A percentile compares a stretch with the other conserved stretches of the same genome.
phyloP scores from a whole-genome alignment of 768 basidiomycete genomes.

The Rubroboletus pulcherrimus region DNA sequence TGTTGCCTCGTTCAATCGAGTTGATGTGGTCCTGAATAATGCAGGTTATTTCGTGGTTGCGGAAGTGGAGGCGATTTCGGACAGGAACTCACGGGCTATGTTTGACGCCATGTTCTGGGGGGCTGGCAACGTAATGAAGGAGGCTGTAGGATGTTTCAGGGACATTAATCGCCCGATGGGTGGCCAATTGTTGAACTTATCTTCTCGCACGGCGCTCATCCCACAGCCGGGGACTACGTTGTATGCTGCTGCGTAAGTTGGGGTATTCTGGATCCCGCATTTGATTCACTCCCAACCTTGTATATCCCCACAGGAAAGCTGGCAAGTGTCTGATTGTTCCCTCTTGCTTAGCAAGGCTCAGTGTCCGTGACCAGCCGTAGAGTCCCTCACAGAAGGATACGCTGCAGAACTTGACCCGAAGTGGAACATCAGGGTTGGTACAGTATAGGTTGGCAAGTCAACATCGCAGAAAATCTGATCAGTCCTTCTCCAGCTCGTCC shows the following conservation, averaged over 20 bases:
- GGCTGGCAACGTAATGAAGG: conserved; percentile 28
- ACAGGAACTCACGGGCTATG: conserved; percentile 68
- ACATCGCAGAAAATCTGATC: neutral
- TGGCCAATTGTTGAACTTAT: conserved; percentile 33
- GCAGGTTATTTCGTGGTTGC: conserved; percentile 33
- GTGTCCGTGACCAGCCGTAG: conserved; percentile 26
- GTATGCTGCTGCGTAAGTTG: conserved; percentile 30
- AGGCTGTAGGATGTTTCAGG: conserved; percentile 35
- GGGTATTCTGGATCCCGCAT: neutral
- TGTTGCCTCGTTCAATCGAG: conserved; percentile 33
- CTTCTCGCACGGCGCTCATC: conserved; percentile 29
- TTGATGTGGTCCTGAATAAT: conserved; percentile 48
- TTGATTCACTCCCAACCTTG: neutral
- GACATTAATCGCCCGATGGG: conserved; percentile 35
- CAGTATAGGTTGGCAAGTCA: neutral
- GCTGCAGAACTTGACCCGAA: conserved; percentile 32
- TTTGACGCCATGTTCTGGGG: conserved; percentile 40
- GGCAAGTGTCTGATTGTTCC: conserved; percentile 4
- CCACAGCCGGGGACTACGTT: conserved; percentile 14
- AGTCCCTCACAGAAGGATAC: conserved; percentile 30
- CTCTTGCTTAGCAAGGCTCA: neutral
- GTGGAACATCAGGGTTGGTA: conserved; percentile 35
- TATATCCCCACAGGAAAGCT: conserved; percentile 12
- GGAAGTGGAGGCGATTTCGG: conserved; percentile 79
- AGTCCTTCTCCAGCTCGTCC: conserved; percentile 11